A percentile compares a stretch with the other conserved stretches of the same genome.
These are phyloP conservation scores for Tetrapisispora fleetii DNA, from an alignment of 805 yeast species.

Conservation along the genomic window DNA sequence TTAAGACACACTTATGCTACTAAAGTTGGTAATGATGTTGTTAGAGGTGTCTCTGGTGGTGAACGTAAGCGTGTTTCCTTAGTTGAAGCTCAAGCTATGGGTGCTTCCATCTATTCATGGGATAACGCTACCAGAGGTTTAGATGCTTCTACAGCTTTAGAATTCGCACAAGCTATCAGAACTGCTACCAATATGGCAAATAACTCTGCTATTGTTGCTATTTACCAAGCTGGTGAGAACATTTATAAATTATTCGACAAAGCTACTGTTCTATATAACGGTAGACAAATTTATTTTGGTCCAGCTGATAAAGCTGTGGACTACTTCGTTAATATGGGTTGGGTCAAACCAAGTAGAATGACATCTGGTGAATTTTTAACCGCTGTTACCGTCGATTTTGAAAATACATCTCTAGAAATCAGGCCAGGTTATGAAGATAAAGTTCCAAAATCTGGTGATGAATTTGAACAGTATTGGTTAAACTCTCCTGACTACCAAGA, in stretches of 20 bases:
- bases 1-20: constrained; percentile 49
- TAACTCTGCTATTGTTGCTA: constrained; percentile 52
- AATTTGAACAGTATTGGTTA: constrained; percentile 53
- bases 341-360: constrained; percentile 50
- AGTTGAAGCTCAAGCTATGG: constrained; percentile 50
- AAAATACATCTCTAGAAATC: constrained; percentile 40
- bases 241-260: constrained; percentile 53
- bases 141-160: constrained; percentile 62
- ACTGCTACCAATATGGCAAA: constrained; percentile 47
- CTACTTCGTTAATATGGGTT: constrained; percentile 53
- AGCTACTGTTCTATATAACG: constrained; percentile 49
- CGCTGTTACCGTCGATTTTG: constrained; percentile 52
- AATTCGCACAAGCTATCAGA: constrained; percentile 50
- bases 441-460: constrained; percentile 47
- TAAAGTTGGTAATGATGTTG: constrained; percentile 55
- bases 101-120: constrained; percentile 49
- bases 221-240: constrained; percentile 60
- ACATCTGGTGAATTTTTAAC: constrained; percentile 62
- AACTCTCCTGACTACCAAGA: constrained; percentile 43
- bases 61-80: constrained; percentile 65
- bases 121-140: constrained; percentile 66
- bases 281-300: constrained; percentile 54
- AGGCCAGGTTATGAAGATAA: constrained; percentile 39
- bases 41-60: constrained; percentile 70
- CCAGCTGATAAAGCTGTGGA: constrained; percentile 42